A percentile compares a stretch with the other conserved stretches of the same genome.
These are phyloP conservation scores for Ephemerocybe angulata DNA, from an alignment of 768 basidiomycete species.

Conservation along the genomic window DNA sequence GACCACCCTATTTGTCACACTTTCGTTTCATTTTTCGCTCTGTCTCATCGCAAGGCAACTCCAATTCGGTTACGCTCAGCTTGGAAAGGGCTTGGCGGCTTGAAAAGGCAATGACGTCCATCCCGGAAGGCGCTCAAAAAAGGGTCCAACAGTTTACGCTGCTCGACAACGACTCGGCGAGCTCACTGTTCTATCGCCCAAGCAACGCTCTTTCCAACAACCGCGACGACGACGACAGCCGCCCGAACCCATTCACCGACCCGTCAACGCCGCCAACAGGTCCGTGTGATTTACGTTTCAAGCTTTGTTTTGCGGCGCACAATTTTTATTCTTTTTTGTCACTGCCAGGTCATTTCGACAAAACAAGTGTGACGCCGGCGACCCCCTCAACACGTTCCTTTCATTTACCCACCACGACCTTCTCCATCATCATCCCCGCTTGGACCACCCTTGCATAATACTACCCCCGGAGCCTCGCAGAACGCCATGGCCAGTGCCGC, in stretches of 20 bases:
- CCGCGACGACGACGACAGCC: too few relatives aligned
- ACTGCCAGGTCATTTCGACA: neutral
- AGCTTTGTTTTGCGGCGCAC: too few relatives aligned
- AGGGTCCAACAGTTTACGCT: neutral
- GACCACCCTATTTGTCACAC: too few relatives aligned
- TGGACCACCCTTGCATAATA: neutral
- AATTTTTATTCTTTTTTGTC: too few relatives aligned
- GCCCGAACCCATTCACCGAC: too few relatives aligned
- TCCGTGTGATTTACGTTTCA: too few relatives aligned
- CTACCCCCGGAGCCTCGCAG: too few relatives aligned
- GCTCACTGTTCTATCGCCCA: neutral
- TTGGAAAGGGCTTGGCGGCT: neutral
- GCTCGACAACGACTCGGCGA: constrained; percentile 2
- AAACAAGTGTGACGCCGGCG: neutral
- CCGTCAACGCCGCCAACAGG: too few relatives aligned
- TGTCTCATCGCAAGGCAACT: too few relatives aligned
- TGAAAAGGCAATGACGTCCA: constrained; percentile 1
- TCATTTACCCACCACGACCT: constrained; percentile 1
- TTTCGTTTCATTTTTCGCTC: too few relatives aligned
- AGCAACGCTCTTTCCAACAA: neutral
- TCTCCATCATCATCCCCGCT: neutral
- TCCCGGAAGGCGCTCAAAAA: neutral
- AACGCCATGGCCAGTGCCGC: constrained; percentile 2
- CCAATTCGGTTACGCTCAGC: too few relatives aligned
- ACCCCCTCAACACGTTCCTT: constrained; percentile 8